phyloP scores from a whole-genome alignment of 139 green algal species.

The Picochlorum costavermella region DNA sequence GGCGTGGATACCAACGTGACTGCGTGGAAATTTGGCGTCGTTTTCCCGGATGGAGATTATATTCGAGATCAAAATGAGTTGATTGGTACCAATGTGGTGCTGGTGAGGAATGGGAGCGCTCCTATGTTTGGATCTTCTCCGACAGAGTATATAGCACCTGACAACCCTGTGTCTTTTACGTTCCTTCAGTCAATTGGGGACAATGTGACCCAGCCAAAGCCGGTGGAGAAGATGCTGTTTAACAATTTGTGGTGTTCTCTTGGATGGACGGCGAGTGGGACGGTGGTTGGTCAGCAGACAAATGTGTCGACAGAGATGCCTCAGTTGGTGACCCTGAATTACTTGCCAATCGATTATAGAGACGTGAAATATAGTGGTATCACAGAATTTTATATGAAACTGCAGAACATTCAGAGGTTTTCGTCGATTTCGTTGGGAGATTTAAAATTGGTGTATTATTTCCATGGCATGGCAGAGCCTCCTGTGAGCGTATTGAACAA shows the following conservation, averaged over 20 bases:
- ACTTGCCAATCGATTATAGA: conserved; percentile 44
- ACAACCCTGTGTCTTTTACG: not conserved
- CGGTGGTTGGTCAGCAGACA: not conserved
- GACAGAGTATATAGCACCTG: not conserved
- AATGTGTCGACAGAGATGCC: not conserved
- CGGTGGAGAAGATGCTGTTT: conserved; percentile 20
- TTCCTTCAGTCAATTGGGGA: not conserved
- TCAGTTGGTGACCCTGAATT: conserved; percentile 33
- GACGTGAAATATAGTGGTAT: conserved; percentile 22
- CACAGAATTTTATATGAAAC: conserved; percentile 55
- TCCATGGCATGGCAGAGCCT: conserved; percentile 22
- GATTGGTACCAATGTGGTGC: not conserved
- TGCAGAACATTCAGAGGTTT: conserved; percentile 37
- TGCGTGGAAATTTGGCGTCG: conserved; percentile 49
- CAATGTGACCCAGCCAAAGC: conserved; percentile 11
- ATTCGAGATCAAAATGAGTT: conserved; percentile 19
- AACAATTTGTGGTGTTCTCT: conserved; percentile 53
- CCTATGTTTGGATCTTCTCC: not conserved
- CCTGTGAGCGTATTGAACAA: not conserved
- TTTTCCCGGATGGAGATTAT: conserved; percentile 27
- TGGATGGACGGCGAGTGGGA: not conserved
- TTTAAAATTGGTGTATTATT: conserved; percentile 51
- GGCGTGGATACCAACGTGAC: not conserved
- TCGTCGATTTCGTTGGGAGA: conserved; percentile 18
- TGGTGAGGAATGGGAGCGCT: not conserved